Evolutionary conservation across 176 grass and related monocot genomes (phyloP).

Genomic region (Bonia amplexicaulis): DNA sequence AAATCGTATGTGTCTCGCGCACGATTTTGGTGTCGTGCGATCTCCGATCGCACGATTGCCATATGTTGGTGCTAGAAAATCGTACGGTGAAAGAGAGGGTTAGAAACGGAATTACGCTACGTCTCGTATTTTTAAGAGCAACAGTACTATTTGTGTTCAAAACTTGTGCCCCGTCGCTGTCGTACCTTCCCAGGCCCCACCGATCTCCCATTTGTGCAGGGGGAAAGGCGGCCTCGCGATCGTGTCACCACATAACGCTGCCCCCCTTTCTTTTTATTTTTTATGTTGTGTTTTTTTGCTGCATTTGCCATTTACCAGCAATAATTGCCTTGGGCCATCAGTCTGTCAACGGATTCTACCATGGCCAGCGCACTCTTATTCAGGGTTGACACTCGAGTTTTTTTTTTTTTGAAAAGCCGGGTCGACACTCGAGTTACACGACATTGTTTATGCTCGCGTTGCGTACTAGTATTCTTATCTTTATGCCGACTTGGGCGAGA

Average conservation of each 20-base stretch:
- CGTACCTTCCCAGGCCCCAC: neutral
- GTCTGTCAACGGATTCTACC: neutral
- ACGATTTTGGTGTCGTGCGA: too few relatives aligned
- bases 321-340: neutral
- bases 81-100: too few relatives aligned
- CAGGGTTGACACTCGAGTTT: conserved; percentile 1
- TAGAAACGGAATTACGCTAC: too few relatives aligned
- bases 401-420: too few relatives aligned
- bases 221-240: neutral
- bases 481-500: neutral
- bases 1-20: too few relatives aligned
- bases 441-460: neutral
- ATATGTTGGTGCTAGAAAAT: too few relatives aligned
- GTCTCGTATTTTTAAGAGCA: too few relatives aligned
- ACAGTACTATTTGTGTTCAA: too few relatives aligned
- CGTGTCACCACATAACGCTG: neutral
- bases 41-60: too few relatives aligned
- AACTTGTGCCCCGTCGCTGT: neutral
- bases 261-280: neutral
- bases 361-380: neutral
- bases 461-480: neutral
- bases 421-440: neutral
- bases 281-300: too few relatives aligned
- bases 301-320: neutral
- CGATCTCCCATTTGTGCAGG: neutral